These are phyloP conservation scores for Saccharum spontaneum DNA, from an alignment of 176 grass and related monocot species.

Conservation along the genomic window DNA sequence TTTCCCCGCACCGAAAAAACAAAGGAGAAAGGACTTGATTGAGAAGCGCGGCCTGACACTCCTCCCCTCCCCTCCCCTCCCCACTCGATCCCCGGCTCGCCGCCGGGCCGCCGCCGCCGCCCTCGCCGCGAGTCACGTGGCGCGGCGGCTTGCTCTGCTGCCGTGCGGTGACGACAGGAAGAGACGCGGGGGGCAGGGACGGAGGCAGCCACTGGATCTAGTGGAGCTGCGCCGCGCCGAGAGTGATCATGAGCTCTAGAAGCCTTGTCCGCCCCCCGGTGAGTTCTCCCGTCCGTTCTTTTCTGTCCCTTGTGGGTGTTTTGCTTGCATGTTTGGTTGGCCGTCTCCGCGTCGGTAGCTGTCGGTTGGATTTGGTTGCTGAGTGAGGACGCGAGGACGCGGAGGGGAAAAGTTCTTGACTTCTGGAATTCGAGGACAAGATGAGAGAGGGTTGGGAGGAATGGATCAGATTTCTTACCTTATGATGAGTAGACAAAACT, in stretches of 20 bases:
- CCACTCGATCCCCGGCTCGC: not conserved
- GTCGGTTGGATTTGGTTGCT: not conserved
- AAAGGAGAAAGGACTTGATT: not conserved
- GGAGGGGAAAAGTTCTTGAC: not conserved
- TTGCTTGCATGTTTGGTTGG: not conserved
- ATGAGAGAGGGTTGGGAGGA: not conserved
- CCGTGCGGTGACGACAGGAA: not conserved
- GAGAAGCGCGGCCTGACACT: not conserved
- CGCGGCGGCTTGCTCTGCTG: not conserved
- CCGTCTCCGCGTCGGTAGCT: not conserved
- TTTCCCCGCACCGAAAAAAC: not conserved
- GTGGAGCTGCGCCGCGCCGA: not conserved
- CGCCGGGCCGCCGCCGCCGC: not conserved
- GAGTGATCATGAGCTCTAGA: conserved; percentile 42
- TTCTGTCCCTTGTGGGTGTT: not conserved
- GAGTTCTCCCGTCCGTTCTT: not conserved
- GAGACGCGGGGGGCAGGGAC: not conserved
- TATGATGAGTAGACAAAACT: not conserved
- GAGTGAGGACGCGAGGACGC: not conserved
- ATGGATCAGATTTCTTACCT: not conserved
- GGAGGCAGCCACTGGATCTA: not conserved
- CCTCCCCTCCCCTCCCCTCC: not conserved
- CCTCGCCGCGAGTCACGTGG: not conserved
- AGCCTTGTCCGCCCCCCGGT: conserved; percentile 36
- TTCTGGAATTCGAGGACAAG: not conserved